Evolutionary conservation across 1,284 basidiomycete species (phyloP).

Genomic region (Uromyces viciae-fabae): DNA sequence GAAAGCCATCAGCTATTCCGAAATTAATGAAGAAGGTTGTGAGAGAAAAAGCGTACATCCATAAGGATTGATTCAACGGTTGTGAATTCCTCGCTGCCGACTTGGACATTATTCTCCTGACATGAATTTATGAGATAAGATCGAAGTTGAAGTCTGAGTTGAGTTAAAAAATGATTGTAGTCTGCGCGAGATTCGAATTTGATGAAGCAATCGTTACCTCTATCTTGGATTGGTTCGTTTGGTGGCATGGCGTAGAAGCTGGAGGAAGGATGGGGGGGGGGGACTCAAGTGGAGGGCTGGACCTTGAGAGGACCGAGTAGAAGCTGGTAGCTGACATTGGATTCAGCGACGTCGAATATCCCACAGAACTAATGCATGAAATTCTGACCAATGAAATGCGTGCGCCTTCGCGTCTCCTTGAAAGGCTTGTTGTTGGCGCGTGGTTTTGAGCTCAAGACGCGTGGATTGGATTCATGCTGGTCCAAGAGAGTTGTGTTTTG

Average conservation of each 20-base stretch:
- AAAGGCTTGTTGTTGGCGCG: too few relatives aligned
- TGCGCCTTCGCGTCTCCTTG: too few relatives aligned
- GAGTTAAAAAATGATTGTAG: conserved; percentile 7
- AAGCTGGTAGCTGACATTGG: too few relatives aligned
- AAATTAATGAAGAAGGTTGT: background rate
- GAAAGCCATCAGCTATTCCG: background rate
- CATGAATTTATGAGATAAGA: conserved; percentile 21
- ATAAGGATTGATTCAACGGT: conserved; percentile 14
- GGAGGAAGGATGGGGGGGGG: too few relatives aligned
- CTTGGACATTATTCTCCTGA: conserved; percentile 9
- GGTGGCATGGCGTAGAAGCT: background rate
- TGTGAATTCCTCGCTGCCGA: conserved; percentile 12
- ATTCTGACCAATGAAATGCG: too few relatives aligned
- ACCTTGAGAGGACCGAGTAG: background rate
- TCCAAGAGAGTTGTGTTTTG: too few relatives aligned
- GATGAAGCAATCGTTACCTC: conserved; percentile 16
- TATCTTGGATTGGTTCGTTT: background rate
- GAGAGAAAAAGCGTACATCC: conserved; percentile 15
- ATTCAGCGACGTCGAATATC: too few relatives aligned
- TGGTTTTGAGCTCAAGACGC: too few relatives aligned
- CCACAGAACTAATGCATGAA: too few relatives aligned
- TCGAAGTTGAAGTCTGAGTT: conserved; percentile 16
- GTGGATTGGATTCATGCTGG: too few relatives aligned
- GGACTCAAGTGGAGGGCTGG: background rate
- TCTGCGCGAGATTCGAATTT: conserved; percentile 8